phyloP scores from a whole-genome alignment of 306 rosid genomes.

The Ochetophila trinervis region DNA sequence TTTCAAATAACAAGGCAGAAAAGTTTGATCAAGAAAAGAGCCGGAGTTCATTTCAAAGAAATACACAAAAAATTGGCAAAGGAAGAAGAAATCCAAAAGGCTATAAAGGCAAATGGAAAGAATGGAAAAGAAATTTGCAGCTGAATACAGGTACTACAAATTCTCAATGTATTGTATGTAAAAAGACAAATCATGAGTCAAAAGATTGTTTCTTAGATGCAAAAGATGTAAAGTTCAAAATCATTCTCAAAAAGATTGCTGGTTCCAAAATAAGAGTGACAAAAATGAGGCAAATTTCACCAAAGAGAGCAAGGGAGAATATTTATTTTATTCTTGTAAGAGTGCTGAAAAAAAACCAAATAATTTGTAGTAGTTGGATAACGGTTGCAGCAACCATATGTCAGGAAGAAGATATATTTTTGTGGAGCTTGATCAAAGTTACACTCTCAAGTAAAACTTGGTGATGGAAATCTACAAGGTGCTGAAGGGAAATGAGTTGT shows the following conservation, averaged over 20 bases:
- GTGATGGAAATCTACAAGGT: not conserved
- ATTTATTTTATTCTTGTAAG: not conserved
- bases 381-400: conserved; percentile 1
- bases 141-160: not conserved
- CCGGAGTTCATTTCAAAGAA: not conserved
- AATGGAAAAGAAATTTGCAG: not conserved
- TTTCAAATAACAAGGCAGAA: too few relatives aligned
- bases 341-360: not conserved
- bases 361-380: not conserved
- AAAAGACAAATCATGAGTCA: not conserved
- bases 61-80: not conserved
- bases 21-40: not conserved
- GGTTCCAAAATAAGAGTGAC: not conserved
- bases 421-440: not conserved
- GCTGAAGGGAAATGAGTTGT: conserved; percentile 1
- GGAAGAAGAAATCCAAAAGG: not conserved
- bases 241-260: not conserved
- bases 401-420: not conserved
- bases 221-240: not conserved
- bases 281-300: not conserved
- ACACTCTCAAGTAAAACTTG: not conserved
- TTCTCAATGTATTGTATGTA: not conserved
- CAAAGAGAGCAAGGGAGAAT: not conserved
- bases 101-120: not conserved
- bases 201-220: not conserved